phyloP scores from a whole-genome alignment of 1,284 basidiomycete genomes.

The Coniferiporia sulphurascens region DNA sequence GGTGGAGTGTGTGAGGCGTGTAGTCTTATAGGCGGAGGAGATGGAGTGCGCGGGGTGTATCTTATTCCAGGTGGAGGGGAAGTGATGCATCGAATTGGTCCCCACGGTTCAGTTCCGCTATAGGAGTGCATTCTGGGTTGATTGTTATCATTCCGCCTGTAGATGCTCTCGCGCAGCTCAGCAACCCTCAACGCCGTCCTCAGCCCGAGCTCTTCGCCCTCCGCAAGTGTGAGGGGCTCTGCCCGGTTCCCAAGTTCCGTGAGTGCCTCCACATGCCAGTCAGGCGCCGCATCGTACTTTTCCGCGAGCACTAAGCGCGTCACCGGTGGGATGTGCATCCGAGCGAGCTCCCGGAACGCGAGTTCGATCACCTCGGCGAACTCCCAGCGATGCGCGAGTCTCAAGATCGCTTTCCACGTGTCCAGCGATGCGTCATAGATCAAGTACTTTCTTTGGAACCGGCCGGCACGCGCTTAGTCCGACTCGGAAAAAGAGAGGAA shows the following conservation, averaged over 20 bases:
- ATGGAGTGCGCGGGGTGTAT: too few species aligned
- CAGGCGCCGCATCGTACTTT: slow-evolving; percentile 47
- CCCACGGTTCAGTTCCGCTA: too few species aligned
- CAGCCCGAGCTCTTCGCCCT: slow-evolving; percentile 54
- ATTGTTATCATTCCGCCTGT: too few species aligned
- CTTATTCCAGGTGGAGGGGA: too few species aligned
- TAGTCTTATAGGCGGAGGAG: too few species aligned
- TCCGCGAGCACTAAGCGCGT: slow-evolving; percentile 56
- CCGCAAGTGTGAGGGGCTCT: slow-evolving; percentile 48
- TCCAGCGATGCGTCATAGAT: slow-evolving; percentile 2
- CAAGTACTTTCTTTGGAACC: slow-evolving; percentile 6
- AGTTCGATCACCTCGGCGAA: slow-evolving; percentile 19
- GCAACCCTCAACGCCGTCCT: slow-evolving; percentile 56
- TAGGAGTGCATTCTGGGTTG: too few species aligned
- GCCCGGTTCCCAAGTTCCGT: slow-evolving; percentile 46
- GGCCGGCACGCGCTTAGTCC: background rate
- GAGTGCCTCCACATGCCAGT: slow-evolving; percentile 32
- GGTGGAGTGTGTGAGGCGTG: too few species aligned
- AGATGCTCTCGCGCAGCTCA: slow-evolving; percentile 47
- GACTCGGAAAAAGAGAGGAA: slow-evolving; percentile 4
- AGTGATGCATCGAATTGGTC: too few species aligned
- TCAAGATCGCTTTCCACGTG: slow-evolving; percentile 20
- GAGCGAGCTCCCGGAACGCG: slow-evolving; percentile 17
- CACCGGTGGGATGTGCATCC: slow-evolving; percentile 52
- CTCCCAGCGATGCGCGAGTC: slow-evolving; percentile 21